Conservation (phyloP, 352 stramenopile species). For the Globisporangium abappressorium region DNA sequence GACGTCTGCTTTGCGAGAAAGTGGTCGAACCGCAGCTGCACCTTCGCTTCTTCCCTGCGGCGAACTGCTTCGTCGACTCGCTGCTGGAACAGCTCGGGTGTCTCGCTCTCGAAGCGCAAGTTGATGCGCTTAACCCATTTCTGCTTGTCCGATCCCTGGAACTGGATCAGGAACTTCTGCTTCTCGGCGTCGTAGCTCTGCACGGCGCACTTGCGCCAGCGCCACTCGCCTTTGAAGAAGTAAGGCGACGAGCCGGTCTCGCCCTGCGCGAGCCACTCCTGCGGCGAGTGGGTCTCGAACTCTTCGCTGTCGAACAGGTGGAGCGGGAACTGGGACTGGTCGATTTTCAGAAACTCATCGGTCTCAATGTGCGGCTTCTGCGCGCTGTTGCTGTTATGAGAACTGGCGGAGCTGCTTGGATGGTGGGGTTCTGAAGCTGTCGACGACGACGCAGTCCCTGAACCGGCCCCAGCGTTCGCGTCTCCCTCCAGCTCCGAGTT, state of each 20-base stretch:
- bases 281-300: conserved; percentile 66
- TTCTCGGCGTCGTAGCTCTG: conserved; percentile 59
- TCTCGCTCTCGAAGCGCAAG: conserved; percentile 87
- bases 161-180: conserved; percentile 82
- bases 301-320: conserved; percentile 90
- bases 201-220: conserved; percentile 71
- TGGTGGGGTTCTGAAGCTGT: neutral
- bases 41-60: conserved; percentile 76
- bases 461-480: neutral
- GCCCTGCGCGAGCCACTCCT: conserved; percentile 68
- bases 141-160: conserved; percentile 78
- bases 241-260: conserved; percentile 66
- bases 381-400: neutral
- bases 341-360: conserved; percentile 82
- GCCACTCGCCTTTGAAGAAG: conserved; percentile 84
- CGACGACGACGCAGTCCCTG: neutral
- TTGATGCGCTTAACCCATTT: conserved; percentile 91
- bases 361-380: conserved; percentile 3
- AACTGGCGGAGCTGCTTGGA: neutral
- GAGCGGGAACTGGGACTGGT: conserved; percentile 90
- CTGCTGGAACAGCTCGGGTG: conserved; percentile 60
- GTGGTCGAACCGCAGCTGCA: conserved; percentile 88
- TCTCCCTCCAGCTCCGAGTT: conserved; percentile 1
- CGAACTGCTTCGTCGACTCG: conserved; percentile 64
- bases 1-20: conserved; percentile 83